Base-by-base conservation (phyloP, 148 eudicot genomes). In the Rhododendron molle region DNA sequence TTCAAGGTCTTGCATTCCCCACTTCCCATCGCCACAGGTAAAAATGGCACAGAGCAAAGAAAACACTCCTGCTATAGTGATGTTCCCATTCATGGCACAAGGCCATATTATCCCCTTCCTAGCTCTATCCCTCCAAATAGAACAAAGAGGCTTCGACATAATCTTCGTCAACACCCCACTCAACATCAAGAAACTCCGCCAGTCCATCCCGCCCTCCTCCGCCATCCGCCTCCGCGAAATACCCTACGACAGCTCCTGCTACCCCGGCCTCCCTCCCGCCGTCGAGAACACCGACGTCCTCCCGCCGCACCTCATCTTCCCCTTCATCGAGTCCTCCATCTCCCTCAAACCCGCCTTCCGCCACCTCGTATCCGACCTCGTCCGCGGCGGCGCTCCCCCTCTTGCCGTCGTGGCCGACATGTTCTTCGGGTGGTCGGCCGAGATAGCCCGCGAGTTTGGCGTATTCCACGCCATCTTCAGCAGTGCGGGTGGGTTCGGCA, bases 81-180 rank as follows among this genome's bases (percentile, higher is more conserved):
- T 93, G 47, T 90, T 93, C 71, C 96, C 96, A 38, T 92, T 92
- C 91, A 92, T 92, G 93, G 92, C 93, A n/a, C 89, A 92, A 86
- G 96, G 96, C 72, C 96, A 94, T 50, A 88, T 94, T 3, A 91
- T 88, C 80, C 93, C 95, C 10, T 91, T 90, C 91, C 83, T 94
- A 43, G 90, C 94, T 58, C 89, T 93, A 73, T 92, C 93, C 26
- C 71, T 83, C 0, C 76, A 88, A 21, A 77, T 91, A 0, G 88
- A 90, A 38, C 81, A 85, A 56, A 90, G 74, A 32, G 92, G 92
- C 2, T 92, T 84, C 88, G 34, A 77, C 52, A 81, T 92, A 65
- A 89, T 87, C 83, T 88, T 90, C 62, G 65, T 94, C 15, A 91
- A 88, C 88, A 94, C 96, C 38, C 93, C 91, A 18, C 92, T 87